Evolutionary conservation across 2,329 filamentous ascomycete genomes (phyloP), one percentile per base, ranked within the genome.

Genomic region (Incumbomyces delicatus): DNA sequence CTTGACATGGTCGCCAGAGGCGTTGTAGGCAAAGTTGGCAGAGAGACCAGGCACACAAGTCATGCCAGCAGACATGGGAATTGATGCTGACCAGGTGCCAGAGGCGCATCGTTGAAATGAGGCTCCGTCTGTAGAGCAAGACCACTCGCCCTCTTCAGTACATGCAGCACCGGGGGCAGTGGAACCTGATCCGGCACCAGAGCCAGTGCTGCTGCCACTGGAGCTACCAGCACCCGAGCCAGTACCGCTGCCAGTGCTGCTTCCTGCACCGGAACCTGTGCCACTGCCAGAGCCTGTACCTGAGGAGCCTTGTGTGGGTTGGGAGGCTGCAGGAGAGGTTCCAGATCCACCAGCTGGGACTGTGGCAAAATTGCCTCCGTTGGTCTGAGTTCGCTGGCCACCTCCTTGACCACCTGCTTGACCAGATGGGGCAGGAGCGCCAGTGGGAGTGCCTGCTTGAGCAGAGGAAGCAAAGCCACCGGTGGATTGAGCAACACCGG

Each of bases 81-180:
- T 66, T 33, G 67, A 51, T 5, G 55, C 57, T 14, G 73, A 71
- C 78, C 78, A 82, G 18, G 32, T 16, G 5, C 78, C 78, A 12
- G 69, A 73, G n/a, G 76, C 77, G 55, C 78, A 82, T 47, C 77
- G 76, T 63, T 81, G 78, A 69, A 78, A 82, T 41, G 70, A 66
- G 18, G 61, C 63, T 41, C 76, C 77, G 32, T 54, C 53, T 14
- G 63, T 67, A 20, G 78, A 63, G 58, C 79, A 82, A 62, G 77
- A 75, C 75, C 75, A 82, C 13, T 61, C 55, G 16, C 79, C 79
- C 55, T 81, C 77, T 3, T 63, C 48, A 30, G 58, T 62, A 64
- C 79, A 81, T 16, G 68, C 45, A 12, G 69, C 62, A 29, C 68
- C 70, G 6, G 66, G 58, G 34, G 20, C 33, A 4, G 43, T 41